Percentiles rank a stretch among this genome's conserved stretches.
phyloP scores from a whole-genome alignment of 2,329 filamentous ascomycete genomes.

The Pseudogymnoascus sp. region DNA sequence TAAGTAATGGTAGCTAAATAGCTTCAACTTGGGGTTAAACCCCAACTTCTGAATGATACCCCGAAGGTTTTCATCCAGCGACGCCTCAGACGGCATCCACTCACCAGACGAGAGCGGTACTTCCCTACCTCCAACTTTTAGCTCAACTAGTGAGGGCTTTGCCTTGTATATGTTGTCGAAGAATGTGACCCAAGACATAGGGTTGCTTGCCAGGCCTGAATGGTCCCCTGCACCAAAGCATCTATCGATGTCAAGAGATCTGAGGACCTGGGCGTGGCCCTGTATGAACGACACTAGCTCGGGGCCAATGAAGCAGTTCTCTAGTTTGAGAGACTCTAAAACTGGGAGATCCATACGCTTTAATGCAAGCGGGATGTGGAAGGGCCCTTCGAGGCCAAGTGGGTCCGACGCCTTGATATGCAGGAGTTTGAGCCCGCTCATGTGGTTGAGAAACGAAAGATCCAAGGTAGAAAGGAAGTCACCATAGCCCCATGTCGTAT shows the following conservation, averaged over 20 bases:
- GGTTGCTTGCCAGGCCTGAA: not conserved
- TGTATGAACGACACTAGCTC: not conserved
- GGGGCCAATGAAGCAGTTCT: not conserved
- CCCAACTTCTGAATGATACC: not conserved
- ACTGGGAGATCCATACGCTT: not conserved
- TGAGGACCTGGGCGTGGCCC: not conserved
- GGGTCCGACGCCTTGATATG: not conserved
- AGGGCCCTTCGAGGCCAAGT: not conserved
- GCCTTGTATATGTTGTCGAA: not conserved
- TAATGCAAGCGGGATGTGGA: not conserved
- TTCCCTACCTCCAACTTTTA: not conserved
- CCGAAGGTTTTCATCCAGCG: not conserved
- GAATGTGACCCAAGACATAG: not conserved
- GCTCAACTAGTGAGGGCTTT: not conserved
- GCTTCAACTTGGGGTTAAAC: not conserved
- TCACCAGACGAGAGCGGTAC: not conserved
- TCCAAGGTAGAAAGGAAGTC: not conserved
- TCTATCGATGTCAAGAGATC: not conserved
- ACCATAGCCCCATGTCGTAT: not conserved
- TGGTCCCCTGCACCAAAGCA: not conserved
- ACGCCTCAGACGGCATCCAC: no score
- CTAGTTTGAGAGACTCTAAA: not conserved
- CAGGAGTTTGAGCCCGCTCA: not conserved
- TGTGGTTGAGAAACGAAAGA: not conserved
- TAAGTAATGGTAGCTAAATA: not conserved